A percentile compares a stretch with the other conserved stretches of the same genome.
Evolutionary conservation across 2,329 filamentous ascomycete genomes (phyloP).

Genomic region (Bretziella fagacearum): DNA sequence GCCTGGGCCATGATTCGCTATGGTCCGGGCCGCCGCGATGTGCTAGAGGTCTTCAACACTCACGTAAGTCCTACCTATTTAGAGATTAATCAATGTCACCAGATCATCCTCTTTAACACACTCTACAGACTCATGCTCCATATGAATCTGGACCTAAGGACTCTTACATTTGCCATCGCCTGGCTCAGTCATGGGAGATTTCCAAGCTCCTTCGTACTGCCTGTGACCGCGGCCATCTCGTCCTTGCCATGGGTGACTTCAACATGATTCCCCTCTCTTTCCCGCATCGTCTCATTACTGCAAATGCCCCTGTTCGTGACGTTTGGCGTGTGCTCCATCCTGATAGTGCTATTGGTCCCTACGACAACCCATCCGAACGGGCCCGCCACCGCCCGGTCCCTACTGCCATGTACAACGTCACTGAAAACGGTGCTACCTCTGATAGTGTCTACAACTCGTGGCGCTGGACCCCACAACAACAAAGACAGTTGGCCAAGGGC

Average conservation of each 20-base stretch:
- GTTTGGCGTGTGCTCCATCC: slow-evolving; percentile 75
- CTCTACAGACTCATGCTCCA: slow-evolving; percentile 52
- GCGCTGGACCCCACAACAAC: slow-evolving; percentile 64
- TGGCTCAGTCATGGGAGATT: slow-evolving; percentile 88
- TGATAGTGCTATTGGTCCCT: slow-evolving; percentile 61
- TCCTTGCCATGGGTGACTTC: slow-evolving; percentile 80
- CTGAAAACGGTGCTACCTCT: slow-evolving; percentile 71
- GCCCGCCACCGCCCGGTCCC: slow-evolving; percentile 51
- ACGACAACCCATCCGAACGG: slow-evolving; percentile 49
- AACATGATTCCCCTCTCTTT: slow-evolving; percentile 88
- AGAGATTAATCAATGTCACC: slow-evolving; percentile 2
- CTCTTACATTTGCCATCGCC: slow-evolving; percentile 78
- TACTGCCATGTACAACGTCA: slow-evolving; percentile 59
- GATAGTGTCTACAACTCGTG: slow-evolving; percentile 81
- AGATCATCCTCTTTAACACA: not conserved
- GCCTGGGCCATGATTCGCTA: slow-evolving; percentile 66
- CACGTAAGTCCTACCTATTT: slow-evolving; percentile 42
- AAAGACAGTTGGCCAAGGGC: slow-evolving; percentile 43
- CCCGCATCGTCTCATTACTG: slow-evolving; percentile 65
- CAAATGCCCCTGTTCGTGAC: slow-evolving; percentile 61
- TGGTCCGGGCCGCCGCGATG: slow-evolving; percentile 44
- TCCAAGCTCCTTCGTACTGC: slow-evolving; percentile 75
- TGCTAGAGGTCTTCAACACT: slow-evolving; percentile 83
- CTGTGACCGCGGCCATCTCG: slow-evolving; percentile 62
- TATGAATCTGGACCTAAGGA: slow-evolving; percentile 68